Conservation (phyloP, 2,329 filamentous ascomycete genomes). For the Lachnellula willkommii region DNA sequence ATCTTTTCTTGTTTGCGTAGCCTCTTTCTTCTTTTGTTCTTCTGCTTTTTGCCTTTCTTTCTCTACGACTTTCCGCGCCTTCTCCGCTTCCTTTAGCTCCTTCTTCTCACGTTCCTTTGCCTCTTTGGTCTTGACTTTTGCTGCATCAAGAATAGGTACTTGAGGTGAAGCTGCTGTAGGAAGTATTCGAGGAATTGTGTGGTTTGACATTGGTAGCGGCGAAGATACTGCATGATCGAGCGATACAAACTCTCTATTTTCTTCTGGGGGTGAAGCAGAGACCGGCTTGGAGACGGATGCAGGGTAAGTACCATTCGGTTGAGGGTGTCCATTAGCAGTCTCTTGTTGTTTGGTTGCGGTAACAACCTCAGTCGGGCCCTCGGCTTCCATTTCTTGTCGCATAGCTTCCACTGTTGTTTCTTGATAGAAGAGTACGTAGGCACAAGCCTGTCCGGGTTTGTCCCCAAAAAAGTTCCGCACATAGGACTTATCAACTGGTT, state of each 20-base stretch:
- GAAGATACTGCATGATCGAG: conserved; percentile 65
- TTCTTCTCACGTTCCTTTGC: conserved; percentile 64
- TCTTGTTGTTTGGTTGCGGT: conserved; percentile 52
- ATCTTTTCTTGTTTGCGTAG: conserved; percentile 33
- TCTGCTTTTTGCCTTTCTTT: conserved; percentile 39
- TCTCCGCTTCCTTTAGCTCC: conserved; percentile 52
- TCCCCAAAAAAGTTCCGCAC: conserved; percentile 97
- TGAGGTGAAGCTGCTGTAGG: conserved; percentile 31
- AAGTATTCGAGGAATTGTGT: conserved; percentile 23
- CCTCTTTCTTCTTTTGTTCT: conserved; percentile 36
- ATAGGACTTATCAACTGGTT: conserved; percentile 94
- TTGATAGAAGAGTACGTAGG: conserved; percentile 97
- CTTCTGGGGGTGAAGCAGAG: conserved; percentile 46
- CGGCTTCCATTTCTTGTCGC: conserved; percentile 74
- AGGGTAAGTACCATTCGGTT: conserved; percentile 37
- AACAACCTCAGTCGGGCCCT: conserved; percentile 59
- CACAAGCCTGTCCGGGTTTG: conserved; percentile 82
- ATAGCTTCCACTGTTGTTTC: conserved; percentile 70
- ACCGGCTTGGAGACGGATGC: conserved; percentile 45
- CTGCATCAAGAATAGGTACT: conserved; percentile 19
- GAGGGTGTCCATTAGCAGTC: conserved; percentile 45
- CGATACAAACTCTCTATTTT: conserved; percentile 49
- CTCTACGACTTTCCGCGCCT: conserved; percentile 32
- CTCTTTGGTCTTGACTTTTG: conserved; percentile 46
- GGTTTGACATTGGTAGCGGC: conserved; percentile 36